These are phyloP conservation scores for Suhomyces kunorum DNA, from an alignment of 1,139 yeast species.

Conservation along the genomic window DNA sequence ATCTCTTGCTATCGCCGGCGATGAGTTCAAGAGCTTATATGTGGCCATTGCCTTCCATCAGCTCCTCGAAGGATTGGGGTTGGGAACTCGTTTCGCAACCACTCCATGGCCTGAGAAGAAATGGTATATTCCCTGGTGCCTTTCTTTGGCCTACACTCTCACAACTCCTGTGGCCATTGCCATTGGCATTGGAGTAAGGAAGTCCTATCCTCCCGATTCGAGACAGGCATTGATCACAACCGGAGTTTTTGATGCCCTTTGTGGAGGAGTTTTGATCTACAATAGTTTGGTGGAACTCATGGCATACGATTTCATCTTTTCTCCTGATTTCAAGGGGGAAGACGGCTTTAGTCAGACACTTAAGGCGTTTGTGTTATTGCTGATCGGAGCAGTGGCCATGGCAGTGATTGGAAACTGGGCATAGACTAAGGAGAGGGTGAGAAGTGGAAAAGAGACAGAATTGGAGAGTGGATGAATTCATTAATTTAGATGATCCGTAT, in stretches of 20 bases:
- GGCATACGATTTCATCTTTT: conserved; percentile 41
- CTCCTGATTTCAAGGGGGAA: conserved; percentile 28
- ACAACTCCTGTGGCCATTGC: conserved; percentile 42
- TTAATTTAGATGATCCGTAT: no score
- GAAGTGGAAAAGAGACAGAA: no score
- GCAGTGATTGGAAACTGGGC: conserved; percentile 29
- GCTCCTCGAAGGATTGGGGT: conserved; percentile 44
- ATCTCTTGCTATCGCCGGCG: conserved; percentile 41
- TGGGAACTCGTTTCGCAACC: conserved; percentile 43
- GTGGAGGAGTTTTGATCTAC: conserved; percentile 44
- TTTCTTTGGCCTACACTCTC: conserved; percentile 33
- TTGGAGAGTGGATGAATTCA: no score
- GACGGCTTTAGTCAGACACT: conserved; percentile 22
- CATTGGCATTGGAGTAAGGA: conserved; percentile 39
- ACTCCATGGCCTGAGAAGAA: conserved; percentile 37
- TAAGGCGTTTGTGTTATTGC: conserved; percentile 26
- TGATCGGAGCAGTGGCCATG: conserved; percentile 24
- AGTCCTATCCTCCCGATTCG: conserved; percentile 36
- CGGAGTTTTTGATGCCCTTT: conserved; percentile 39
- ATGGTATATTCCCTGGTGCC: conserved; percentile 35
- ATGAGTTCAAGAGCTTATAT: conserved; percentile 37
- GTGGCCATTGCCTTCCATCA: conserved; percentile 45
- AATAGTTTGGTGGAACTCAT: conserved; percentile 42
- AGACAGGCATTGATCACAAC: conserved; percentile 35
- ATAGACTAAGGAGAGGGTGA: no score